Conservation (phyloP, 176 grass and related monocot species). For the Lolium multiflorum region DNA sequence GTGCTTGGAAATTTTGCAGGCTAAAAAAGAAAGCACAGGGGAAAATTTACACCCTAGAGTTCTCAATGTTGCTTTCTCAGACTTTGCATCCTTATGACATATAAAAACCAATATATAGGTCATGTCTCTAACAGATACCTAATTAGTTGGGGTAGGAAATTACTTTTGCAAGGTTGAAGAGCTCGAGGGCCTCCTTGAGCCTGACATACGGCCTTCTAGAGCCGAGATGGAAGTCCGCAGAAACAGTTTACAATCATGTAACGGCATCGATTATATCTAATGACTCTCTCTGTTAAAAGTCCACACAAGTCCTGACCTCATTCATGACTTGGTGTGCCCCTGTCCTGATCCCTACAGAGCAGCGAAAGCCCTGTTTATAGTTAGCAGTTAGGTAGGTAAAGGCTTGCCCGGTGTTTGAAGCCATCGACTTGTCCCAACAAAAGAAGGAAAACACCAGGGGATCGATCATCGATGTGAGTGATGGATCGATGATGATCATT, state of each 20-base stretch:
- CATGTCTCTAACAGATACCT: neutral
- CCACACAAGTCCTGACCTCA: constrained; percentile 21
- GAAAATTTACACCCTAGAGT: no score
- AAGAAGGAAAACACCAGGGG: neutral
- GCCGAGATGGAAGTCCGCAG: neutral
- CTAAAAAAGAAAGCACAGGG: no score
- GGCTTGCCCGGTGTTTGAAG: no score
- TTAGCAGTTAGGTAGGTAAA: constrained; percentile 41
- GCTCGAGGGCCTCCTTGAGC: constrained; percentile 13
- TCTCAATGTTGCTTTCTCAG: no score
- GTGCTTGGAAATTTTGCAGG: no score
- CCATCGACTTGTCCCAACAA: no score
- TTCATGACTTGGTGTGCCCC: constrained; percentile 24
- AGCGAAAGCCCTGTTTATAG: constrained; percentile 16
- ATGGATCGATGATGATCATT: constrained; percentile 26
- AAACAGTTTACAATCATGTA: neutral
- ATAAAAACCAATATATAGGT: no score
- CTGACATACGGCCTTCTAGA: constrained; percentile 26
- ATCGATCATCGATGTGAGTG: constrained; percentile 20
- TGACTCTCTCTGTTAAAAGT: neutral
- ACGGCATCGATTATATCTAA: constrained; percentile 35
- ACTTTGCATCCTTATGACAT: no score
- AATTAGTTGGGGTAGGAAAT: constrained; percentile 58
- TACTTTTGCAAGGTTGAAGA: constrained; percentile 32
- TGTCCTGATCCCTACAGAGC: constrained; percentile 39